Conservation (phyloP, 345 rosid species). For the Trapa incisa region DNA sequence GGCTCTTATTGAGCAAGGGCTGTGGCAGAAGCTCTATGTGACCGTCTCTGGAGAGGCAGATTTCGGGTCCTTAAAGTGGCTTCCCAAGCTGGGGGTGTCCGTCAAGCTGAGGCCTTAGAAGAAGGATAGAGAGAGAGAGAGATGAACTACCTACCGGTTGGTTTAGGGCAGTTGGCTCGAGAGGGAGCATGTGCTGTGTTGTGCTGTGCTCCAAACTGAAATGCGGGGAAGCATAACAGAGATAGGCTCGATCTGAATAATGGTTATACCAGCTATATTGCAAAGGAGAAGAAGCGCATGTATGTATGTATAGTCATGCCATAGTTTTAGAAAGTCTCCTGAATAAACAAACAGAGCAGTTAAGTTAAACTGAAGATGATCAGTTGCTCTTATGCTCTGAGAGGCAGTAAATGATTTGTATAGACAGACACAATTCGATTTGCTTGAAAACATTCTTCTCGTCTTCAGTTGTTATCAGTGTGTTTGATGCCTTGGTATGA, state of each 20-base stretch:
- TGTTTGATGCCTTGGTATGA: neutral
- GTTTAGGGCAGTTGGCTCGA: too few species aligned
- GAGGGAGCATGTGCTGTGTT: too few species aligned
- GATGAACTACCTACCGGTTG: too few species aligned
- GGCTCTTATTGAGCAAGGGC: slow-evolving; percentile 25
- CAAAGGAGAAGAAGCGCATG: neutral
- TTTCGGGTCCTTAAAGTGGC: slow-evolving; percentile 10
- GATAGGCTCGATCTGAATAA: neutral
- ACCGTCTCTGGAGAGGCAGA: slow-evolving; percentile 34
- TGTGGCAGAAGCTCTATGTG: slow-evolving; percentile 20
- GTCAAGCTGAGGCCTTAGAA: slow-evolving; percentile 21
- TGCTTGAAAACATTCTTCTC: neutral
- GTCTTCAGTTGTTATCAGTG: neutral
- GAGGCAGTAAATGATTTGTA: too few species aligned
- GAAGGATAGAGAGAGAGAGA: neutral
- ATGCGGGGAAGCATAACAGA: neutral
- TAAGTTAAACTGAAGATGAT: neutral
- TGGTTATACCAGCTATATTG: neutral
- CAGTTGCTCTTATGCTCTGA: neutral
- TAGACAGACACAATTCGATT: neutral
- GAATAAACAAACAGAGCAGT: neutral
- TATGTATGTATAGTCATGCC: too few species aligned
- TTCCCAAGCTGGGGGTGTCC: slow-evolving; percentile 38
- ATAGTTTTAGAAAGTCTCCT: too few species aligned
- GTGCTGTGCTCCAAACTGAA: neutral